A percentile compares a stretch with the other conserved stretches of the same genome.
phyloP scores from a whole-genome alignment of 2,329 filamentous ascomycete genomes.

The Cladobotryum protrusum region DNA sequence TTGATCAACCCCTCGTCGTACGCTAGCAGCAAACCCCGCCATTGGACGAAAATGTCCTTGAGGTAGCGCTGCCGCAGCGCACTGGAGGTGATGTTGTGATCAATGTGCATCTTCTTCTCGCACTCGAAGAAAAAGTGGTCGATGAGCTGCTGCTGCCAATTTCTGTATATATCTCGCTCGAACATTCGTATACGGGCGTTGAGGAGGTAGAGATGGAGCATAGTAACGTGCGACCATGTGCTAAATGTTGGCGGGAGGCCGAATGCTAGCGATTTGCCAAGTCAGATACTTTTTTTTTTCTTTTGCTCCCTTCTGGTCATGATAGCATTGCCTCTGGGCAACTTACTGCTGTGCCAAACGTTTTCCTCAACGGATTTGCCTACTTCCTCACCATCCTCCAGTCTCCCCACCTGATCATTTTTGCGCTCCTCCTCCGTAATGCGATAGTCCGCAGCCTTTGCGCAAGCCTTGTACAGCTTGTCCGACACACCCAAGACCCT shows the following conservation, averaged over 20 bases:
- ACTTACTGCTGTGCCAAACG: constrained; percentile 71
- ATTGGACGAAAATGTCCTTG: constrained; percentile 90
- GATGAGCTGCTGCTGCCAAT: constrained; percentile 83
- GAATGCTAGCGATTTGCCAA: constrained; percentile 49
- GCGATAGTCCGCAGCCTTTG: constrained; percentile 66
- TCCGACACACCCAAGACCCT: constrained; percentile 75
- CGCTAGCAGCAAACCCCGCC: constrained; percentile 77
- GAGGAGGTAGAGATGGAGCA: constrained; percentile 92
- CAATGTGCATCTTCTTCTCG: constrained; percentile 74
- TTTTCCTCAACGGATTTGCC: constrained; percentile 40
- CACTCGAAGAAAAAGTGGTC: constrained; percentile 94
- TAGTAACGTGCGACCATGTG: constrained; percentile 92
- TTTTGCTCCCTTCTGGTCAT: background rate
- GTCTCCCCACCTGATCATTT: constrained; percentile 61
- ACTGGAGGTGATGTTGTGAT: constrained; percentile 62
- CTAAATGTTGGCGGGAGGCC: constrained; percentile 81
- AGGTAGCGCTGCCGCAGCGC: constrained; percentile 58
- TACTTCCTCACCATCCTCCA: constrained; percentile 74
- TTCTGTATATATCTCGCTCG: constrained; percentile 58
- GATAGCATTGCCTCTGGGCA: background rate
- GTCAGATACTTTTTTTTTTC: constrained; percentile 4
- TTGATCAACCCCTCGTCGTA: constrained; percentile 77
- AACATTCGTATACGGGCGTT: constrained; percentile 78
- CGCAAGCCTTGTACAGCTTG: constrained; percentile 69
- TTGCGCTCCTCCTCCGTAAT: constrained; percentile 64